Evolutionary conservation across 352 stramenopile species (phyloP).

Genomic region (Phytopythium litorale): DNA sequence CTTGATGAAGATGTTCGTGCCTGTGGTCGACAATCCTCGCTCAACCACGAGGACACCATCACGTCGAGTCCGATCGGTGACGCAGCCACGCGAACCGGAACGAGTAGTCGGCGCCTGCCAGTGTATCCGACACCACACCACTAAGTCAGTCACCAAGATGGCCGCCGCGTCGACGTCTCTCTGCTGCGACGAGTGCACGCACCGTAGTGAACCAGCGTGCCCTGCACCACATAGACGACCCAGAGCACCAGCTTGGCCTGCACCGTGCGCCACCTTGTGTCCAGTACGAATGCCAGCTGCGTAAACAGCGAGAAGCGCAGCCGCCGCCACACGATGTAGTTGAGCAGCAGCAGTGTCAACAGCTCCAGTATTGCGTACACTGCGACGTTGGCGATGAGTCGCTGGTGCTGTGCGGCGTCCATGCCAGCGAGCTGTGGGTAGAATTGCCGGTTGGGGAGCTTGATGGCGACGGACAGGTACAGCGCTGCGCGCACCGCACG

Average conservation of each 20-base stretch:
- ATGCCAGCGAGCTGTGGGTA: constrained; percentile 25
- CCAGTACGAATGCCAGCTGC: constrained; percentile 40
- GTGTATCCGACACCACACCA: too few relatives aligned
- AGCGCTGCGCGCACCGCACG: neutral
- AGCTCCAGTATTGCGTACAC: constrained; percentile 35
- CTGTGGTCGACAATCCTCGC: too few relatives aligned
- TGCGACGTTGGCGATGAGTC: constrained; percentile 22
- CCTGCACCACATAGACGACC: constrained; percentile 34
- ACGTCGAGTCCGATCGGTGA: neutral
- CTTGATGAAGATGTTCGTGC: too few relatives aligned
- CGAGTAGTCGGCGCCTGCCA: constrained; percentile 2
- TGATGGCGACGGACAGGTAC: constrained; percentile 9
- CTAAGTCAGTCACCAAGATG: too few relatives aligned
- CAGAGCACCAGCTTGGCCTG: constrained; percentile 36
- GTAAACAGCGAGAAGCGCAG: constrained; percentile 21
- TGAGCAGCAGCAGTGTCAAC: constrained; percentile 26
- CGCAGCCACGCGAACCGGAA: constrained; percentile 3
- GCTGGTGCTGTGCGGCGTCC: constrained; percentile 6
- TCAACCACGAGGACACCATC: neutral
- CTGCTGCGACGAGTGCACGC: too few relatives aligned
- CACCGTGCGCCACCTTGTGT: constrained; percentile 20
- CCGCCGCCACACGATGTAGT: constrained; percentile 16
- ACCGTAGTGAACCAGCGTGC: constrained; percentile 29
- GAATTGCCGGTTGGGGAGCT: constrained; percentile 28
- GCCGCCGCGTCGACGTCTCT: too few relatives aligned